phyloP scores from a whole-genome alignment of 2,329 filamentous ascomycete genomes.

The Ophiosphaerella narmari region DNA sequence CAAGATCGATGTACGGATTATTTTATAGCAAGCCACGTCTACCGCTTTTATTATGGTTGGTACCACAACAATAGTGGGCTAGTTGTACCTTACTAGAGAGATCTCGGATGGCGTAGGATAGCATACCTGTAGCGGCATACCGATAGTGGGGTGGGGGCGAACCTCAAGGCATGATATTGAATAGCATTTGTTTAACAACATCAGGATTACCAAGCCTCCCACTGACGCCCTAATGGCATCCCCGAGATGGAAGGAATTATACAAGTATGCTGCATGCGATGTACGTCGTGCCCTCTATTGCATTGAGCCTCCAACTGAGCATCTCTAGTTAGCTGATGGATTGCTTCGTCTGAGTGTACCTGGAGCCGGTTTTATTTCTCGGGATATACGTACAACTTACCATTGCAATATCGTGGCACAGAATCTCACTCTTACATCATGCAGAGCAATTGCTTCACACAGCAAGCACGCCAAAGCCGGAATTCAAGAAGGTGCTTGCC shows the following conservation, averaged over 20 bases:
- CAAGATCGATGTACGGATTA: too few relatives aligned
- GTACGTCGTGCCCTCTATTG: conserved; percentile 19
- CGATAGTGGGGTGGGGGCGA: too few relatives aligned
- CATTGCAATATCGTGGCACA: too few relatives aligned
- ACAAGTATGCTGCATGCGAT: conserved; percentile 41
- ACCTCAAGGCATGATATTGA: background rate
- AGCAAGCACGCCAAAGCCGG: conserved; percentile 17
- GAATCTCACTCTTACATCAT: conserved; percentile 3
- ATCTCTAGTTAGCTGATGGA: conserved; percentile 63
- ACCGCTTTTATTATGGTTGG: too few relatives aligned
- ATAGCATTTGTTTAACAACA: conserved; percentile 6
- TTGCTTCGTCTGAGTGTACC: conserved; percentile 71
- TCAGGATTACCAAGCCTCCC: background rate
- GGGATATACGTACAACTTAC: conserved; percentile 58
- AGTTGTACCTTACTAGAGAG: too few relatives aligned
- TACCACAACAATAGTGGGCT: too few relatives aligned
- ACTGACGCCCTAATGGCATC: conserved; percentile 19
- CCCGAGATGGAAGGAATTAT: conserved; percentile 37
- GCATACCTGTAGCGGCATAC: too few relatives aligned
- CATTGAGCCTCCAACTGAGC: conserved; percentile 12
- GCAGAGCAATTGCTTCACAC: conserved; percentile 35
- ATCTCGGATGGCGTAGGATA: too few relatives aligned
- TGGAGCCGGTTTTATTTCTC: conserved; percentile 67
- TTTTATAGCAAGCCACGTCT: too few relatives aligned
- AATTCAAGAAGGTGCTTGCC: conserved; percentile 49